Evolutionary conservation across 768 basidiomycete species (phyloP).

Genomic region (Amanita rubescens): DNA sequence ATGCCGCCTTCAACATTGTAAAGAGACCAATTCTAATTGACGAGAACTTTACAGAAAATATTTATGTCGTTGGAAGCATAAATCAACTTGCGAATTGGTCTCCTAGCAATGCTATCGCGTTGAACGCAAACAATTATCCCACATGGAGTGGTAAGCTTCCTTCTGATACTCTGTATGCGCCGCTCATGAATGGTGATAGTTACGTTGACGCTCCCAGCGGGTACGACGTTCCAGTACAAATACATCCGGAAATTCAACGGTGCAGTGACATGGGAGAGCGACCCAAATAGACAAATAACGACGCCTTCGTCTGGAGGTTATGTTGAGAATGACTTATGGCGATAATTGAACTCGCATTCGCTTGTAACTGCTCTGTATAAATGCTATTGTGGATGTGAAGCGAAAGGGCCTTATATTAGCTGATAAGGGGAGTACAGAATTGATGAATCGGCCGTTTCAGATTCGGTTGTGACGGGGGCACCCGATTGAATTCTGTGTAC

Average conservation of each 20-base stretch:
- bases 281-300: conserved; percentile 49
- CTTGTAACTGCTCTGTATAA: no score
- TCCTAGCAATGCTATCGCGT: conserved; percentile 42
- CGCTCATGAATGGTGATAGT: conserved; percentile 28
- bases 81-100: conserved; percentile 54
- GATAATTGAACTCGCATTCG: conserved; percentile 17
- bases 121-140: conserved; percentile 53
- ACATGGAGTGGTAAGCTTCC: conserved; percentile 56
- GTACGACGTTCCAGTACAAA: conserved; percentile 56
- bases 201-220: conserved; percentile 52
- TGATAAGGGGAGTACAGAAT: no score
- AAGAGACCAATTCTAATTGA: neutral
- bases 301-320: conserved; percentile 37
- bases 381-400: no score
- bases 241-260: conserved; percentile 56
- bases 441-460: no score
- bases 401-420: no score
- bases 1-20: conserved; percentile 14
- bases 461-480: no score
- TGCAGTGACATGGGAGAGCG: conserved; percentile 57
- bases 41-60: conserved; percentile 44
- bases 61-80: conserved; percentile 58
- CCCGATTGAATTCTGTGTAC: no score
- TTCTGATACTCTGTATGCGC: neutral
- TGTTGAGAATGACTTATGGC: conserved; percentile 35